Percentiles rank a stretch among this genome's conserved stretches.
phyloP scores from a whole-genome alignment of 2,329 filamentous ascomycete species.

The Calcarisporium arbuscula region DNA sequence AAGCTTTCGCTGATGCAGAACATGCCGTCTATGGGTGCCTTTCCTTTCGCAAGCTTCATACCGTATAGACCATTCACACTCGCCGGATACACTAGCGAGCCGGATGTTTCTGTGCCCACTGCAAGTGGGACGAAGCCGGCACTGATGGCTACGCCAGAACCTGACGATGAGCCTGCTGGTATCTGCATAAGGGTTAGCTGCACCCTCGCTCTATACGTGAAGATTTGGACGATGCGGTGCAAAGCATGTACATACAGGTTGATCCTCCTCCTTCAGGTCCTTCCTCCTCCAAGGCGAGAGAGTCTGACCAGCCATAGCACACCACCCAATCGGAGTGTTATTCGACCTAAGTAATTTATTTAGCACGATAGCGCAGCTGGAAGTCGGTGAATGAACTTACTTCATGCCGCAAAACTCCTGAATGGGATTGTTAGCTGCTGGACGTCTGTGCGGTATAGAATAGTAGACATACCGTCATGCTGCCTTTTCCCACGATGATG shows the following conservation, averaged over 20 bases:
- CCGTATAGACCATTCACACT: conserved; percentile 17
- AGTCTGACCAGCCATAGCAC: conserved; percentile 17
- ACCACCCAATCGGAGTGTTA: conserved; percentile 6
- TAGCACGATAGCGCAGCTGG: too few relatives aligned
- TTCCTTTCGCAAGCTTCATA: conserved; percentile 18
- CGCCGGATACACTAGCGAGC: conserved; percentile 19
- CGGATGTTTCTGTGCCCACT: conserved; percentile 25
- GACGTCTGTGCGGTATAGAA: too few relatives aligned
- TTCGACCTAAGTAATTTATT: background rate
- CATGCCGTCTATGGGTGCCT: conserved; percentile 7
- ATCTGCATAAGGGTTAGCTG: conserved; percentile 11
- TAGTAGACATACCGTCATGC: conserved; percentile 11
- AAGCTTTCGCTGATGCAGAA: conserved; percentile 17
- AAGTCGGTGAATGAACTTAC: too few relatives aligned
- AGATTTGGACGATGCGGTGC: too few relatives aligned
- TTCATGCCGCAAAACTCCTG: conserved; percentile 15
- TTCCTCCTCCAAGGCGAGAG: conserved; percentile 19
- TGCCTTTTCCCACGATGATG: conserved; percentile 15
- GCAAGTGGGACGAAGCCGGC: conserved; percentile 24
- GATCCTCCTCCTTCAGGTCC: conserved; percentile 12
- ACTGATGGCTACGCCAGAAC: conserved; percentile 25
- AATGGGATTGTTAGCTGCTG: background rate
- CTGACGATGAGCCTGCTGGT: conserved; percentile 25
- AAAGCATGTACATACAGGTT: conserved; percentile 13
- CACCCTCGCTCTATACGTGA: too few relatives aligned